Base-by-base conservation (phyloP, 2,329 filamentous ascomycete genomes). In the Trichoderma polysporum region DNA sequence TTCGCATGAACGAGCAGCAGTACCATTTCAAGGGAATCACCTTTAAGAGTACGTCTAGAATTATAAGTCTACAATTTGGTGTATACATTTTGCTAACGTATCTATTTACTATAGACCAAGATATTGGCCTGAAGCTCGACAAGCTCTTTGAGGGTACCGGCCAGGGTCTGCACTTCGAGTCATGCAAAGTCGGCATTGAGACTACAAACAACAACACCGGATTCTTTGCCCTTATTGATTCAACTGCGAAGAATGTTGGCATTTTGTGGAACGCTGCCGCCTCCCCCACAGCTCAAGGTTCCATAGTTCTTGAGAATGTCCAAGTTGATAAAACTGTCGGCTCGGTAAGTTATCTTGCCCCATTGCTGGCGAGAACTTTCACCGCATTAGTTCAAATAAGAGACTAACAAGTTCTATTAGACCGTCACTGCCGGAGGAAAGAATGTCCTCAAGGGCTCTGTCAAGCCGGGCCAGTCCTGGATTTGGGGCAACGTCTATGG, bases 361-460 rank as follows among this genome's bases (percentile, higher is more conserved):
- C 13, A 10, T 1, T 49, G 22, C n/a, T n/a, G n/a, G n/a, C 22
- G 22, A 25, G 5, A 9, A n/a, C 13, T 19, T 13, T n/a, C 17
- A 15, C 5, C 8, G 4, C 22, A 22, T 17, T 13, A 19, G 5
- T 12, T 10, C 1, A 4, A 39, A 15, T 3, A 15, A n/a, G 9
- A 52, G 12, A 19, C 60, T 63, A 45, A 62, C 4, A 22, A 15
- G 19, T 2, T 17, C 13, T 5, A 1, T 12, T 17, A 70, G 67
- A 72, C 68, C 53, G 72, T 60, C 74, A 7, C 74, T 77, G 4
- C 82, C 80, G 10, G 82, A 79, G 54, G 69, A n/a, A 64, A 66
- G 17, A 69, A 31, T 27, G 62, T 68, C 37, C 67, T 71, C 37
- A 66, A 60, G 22, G 69, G 68, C 13, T 69, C 69, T 15, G 69